Evolutionary conservation across 83 land plant species (phyloP), one percentile per base, ranked within the genome.

Genomic region (Thuja plicata): DNA sequence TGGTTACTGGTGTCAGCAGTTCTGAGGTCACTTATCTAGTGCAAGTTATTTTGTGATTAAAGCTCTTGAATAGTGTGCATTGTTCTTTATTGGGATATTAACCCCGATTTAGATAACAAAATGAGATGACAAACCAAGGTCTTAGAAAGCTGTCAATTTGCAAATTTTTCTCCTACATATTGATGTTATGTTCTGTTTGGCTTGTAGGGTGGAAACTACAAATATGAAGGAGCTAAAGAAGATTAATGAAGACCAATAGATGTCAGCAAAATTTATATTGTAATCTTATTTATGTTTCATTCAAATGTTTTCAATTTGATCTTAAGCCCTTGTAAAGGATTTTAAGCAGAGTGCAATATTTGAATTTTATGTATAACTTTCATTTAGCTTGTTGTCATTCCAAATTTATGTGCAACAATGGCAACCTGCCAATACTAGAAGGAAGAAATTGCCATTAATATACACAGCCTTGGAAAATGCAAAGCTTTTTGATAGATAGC

Each of bases 201-300:
- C 43, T 76, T 80, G 80, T 92, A 95, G 96, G 86, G 96, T 95
- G 88, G 96, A 95, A 84, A 95, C 96, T 12, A 95, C 96, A 19
- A 92, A 95, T 78, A 95, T 95, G 96, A 95, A 93, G 91, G 95
- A 92, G n/a, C 86, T 95, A 93, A 95, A 95, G 91, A 95, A 95
- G 90, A 92, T 95, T 19, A 95, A 95, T 74, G 96, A 95, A 48
- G 91, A 91, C 74, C 92, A 77, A 88, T 86, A 57, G 87, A 37
- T 57, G 46, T 15, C 70, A 86, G 38, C 8, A 57, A 13, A 24
- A 10, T 24, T 41, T 86, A 16, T 34, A 46, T 83, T n/a, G 55
- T 46, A 46, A 24, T 17, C n/a, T 37, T 43, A 43, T 81, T 41
- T 81, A 81, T 48, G 57, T n/a, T 83, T 11, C 7, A 12, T 84